Conservation (phyloP, 2,329 filamentous ascomycete species). For the Xylaria hypoxylon region DNA sequence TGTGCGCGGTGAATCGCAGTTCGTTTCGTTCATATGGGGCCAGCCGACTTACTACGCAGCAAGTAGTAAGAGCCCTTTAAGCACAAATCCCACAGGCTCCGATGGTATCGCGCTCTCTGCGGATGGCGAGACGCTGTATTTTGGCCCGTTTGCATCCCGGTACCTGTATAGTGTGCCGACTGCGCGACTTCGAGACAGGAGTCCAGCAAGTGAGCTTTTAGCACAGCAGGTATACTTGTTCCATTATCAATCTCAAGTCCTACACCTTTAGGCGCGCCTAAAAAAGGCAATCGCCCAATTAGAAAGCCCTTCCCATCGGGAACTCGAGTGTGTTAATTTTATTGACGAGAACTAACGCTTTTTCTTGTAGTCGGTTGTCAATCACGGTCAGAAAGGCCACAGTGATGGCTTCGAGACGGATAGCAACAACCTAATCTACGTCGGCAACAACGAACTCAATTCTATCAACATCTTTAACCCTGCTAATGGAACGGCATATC, state of each 20-base stretch:
- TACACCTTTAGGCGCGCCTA: background rate
- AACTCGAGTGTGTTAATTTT: no score
- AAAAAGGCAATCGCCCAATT: no score
- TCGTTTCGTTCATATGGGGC: slow-evolving; percentile 62
- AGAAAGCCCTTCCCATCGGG: no score
- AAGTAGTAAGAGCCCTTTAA: slow-evolving; percentile 50
- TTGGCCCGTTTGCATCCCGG: slow-evolving; percentile 57
- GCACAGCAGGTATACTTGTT: slow-evolving; percentile 33
- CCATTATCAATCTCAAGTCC: no score
- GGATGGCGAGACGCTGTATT: slow-evolving; percentile 61
- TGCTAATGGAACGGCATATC: slow-evolving; percentile 52
- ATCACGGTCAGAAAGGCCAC: slow-evolving; percentile 60
- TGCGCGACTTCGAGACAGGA: slow-evolving; percentile 54
- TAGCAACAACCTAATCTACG: slow-evolving; percentile 61
- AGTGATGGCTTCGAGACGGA: slow-evolving; percentile 66
- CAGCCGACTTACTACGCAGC: slow-evolving; percentile 57
- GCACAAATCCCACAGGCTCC: slow-evolving; percentile 57
- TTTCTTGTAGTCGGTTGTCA: slow-evolving; percentile 57
- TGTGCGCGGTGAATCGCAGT: slow-evolving; percentile 58
- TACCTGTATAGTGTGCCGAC: slow-evolving; percentile 57
- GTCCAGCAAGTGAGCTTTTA: slow-evolving; percentile 54
- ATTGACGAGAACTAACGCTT: slow-evolving; percentile 39
- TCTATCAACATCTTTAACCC: slow-evolving; percentile 59
- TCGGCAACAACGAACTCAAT: slow-evolving; percentile 63
- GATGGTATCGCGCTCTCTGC: slow-evolving; percentile 64